These are phyloP conservation scores for Gaeumannomyces tritici DNA, from an alignment of 2,329 filamentous ascomycete genomes.

Conservation along the genomic window DNA sequence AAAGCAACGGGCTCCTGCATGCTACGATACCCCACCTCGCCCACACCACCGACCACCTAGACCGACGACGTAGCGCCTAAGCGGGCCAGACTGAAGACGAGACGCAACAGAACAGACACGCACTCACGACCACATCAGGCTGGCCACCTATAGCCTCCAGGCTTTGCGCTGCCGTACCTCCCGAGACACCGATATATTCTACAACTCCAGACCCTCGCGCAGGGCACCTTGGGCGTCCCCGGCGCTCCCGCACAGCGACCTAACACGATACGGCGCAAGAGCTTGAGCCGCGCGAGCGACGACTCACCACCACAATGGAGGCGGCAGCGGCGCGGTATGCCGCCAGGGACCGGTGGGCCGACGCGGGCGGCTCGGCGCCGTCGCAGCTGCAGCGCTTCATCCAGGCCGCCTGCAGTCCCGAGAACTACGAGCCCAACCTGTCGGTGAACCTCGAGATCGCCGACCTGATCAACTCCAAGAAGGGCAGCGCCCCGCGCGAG, in stretches of 20 bases:
- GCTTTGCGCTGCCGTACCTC: not conserved
- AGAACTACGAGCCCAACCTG: conserved; percentile 97
- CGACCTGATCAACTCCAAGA: conserved; percentile 95
- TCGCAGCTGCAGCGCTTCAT: conserved; percentile 93
- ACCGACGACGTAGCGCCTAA: not conserved
- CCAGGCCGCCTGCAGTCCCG: conserved; percentile 88
- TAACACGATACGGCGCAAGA: not conserved
- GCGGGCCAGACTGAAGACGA: not conserved
- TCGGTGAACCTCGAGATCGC: conserved; percentile 93
- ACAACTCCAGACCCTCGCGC: not conserved
- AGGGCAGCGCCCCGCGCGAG: conserved; percentile 90
- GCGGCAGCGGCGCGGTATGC: conserved; percentile 92
- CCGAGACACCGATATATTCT: not conserved
- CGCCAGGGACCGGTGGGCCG: conserved; percentile 85
- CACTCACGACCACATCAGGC: not conserved
- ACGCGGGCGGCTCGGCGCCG: conserved; percentile 65
- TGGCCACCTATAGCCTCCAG: not conserved
- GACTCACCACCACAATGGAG: conserved; percentile 55
- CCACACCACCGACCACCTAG: no score
- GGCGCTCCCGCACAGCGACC: not conserved
- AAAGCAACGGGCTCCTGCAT: not conserved
- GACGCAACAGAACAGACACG: not conserved
- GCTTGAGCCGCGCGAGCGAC: not conserved
- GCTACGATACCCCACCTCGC: not conserved
- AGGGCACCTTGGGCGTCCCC: not conserved